Percentiles rank a stretch among this genome's conserved stretches.
Evolutionary conservation across 179 eudicot genomes (phyloP).

Genomic region (Vitellaria paradoxa): DNA sequence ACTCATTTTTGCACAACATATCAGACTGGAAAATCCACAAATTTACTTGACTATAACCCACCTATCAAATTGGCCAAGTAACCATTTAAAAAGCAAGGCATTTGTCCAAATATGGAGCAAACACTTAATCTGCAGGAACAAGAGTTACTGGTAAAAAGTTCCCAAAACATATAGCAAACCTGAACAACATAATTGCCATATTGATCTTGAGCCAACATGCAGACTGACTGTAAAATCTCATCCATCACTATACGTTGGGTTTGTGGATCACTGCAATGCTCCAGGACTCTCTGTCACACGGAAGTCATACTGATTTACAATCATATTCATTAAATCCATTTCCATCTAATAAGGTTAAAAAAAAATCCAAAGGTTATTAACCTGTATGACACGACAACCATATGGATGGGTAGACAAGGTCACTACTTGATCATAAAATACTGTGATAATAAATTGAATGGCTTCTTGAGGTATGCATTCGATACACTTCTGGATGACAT

Average conservation of each 20-base stretch:
- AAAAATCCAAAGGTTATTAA: constrained; percentile 19
- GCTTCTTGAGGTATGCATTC: constrained; percentile 97
- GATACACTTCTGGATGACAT: constrained; percentile 96
- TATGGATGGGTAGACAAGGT: constrained; percentile 96
- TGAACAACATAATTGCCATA: constrained; percentile 82
- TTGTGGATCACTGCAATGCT: constrained; percentile 55
- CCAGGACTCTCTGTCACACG: constrained; percentile 59
- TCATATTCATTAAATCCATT: neutral
- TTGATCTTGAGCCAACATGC: constrained; percentile 72
- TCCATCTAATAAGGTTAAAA: neutral
- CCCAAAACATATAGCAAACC: constrained; percentile 35
- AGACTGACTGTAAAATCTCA: constrained; percentile 49
- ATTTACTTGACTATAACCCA: neutral
- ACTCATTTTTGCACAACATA: neutral
- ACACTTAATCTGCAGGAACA: neutral
- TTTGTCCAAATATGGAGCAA: neutral
- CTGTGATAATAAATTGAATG: constrained; percentile 78
- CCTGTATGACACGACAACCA: constrained; percentile 99
- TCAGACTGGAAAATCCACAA: neutral
- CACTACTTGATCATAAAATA: constrained; percentile 92
- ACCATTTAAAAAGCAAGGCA: neutral
- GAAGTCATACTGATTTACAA: neutral
- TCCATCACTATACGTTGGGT: constrained; percentile 70
- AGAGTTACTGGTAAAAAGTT: neutral
- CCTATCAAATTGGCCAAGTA: neutral